Evolutionary conservation across 2,329 filamentous ascomycete genomes (phyloP).

Genomic region (Atkinsonella hypoxylon): DNA sequence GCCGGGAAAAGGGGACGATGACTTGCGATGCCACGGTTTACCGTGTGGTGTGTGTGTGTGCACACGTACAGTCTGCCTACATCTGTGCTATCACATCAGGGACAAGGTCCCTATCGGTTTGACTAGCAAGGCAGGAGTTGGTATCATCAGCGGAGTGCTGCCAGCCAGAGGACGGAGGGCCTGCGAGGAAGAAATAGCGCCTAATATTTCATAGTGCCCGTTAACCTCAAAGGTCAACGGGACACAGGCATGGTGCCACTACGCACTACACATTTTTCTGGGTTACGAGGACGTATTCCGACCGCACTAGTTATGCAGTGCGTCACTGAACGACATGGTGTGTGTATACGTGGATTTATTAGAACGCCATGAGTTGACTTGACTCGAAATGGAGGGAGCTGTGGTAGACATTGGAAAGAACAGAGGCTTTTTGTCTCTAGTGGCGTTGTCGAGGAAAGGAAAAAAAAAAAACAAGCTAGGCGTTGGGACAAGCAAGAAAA

Average conservation of each 20-base stretch:
- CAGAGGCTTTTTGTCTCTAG: neutral
- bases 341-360: neutral
- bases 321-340: neutral
- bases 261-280: neutral
- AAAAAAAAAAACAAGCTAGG: neutral
- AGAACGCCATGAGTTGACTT: neutral
- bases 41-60: neutral
- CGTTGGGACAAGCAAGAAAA: too few relatives aligned
- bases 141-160: neutral
- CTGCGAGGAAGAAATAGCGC: neutral
- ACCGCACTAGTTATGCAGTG: neutral
- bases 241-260: slow-evolving; percentile 3
- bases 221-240: neutral
- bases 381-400: neutral
- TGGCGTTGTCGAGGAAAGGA: too few relatives aligned
- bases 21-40: neutral
- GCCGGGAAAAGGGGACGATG: neutral
- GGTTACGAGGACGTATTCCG: neutral
- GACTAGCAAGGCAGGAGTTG: neutral
- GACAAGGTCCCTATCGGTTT: neutral
- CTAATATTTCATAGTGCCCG: neutral
- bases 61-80: neutral
- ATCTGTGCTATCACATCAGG: neutral
- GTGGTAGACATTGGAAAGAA: neutral
- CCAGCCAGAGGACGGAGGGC: neutral